Conservation (phyloP, 345 rosid genomes). For the Lepidium aucheri region DNA sequence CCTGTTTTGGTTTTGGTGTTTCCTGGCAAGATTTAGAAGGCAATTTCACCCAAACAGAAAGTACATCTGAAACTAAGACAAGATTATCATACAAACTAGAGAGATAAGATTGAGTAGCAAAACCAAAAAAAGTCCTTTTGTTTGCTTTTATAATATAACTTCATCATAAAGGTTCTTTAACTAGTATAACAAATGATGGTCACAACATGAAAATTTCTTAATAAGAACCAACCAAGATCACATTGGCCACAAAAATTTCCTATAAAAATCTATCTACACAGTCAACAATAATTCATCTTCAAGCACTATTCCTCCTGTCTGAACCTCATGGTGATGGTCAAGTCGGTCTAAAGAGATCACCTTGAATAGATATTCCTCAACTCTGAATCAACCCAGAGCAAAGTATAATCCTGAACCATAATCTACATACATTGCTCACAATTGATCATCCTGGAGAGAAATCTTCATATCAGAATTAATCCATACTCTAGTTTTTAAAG, state of each 20-base stretch:
- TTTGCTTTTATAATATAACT: too few relatives aligned
- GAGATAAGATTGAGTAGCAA: too few relatives aligned
- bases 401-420: neutral
- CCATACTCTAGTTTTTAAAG: slow-evolving; percentile 48
- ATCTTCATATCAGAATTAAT: slow-evolving; percentile 36
- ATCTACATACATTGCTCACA: slow-evolving; percentile 10
- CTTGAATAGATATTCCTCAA: neutral
- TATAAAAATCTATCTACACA: slow-evolving; percentile 9
- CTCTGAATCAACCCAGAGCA: neutral
- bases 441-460: neutral
- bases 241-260: neutral
- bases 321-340: neutral
- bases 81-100: too few relatives aligned
- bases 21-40: too few relatives aligned
- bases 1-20: too few relatives aligned
- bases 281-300: neutral
- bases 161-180: too few relatives aligned
- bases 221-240: neutral
- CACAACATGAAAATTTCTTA: neutral
- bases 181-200: too few relatives aligned
- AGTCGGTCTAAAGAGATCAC: neutral
- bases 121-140: neutral
- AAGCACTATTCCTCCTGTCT: neutral
- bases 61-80: too few relatives aligned
- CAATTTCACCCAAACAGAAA: too few relatives aligned